A percentile compares a stretch with the other conserved stretches of the same genome.
phyloP scores from a whole-genome alignment of 2,329 filamentous ascomycete species.

The Penicillium sp. region DNA sequence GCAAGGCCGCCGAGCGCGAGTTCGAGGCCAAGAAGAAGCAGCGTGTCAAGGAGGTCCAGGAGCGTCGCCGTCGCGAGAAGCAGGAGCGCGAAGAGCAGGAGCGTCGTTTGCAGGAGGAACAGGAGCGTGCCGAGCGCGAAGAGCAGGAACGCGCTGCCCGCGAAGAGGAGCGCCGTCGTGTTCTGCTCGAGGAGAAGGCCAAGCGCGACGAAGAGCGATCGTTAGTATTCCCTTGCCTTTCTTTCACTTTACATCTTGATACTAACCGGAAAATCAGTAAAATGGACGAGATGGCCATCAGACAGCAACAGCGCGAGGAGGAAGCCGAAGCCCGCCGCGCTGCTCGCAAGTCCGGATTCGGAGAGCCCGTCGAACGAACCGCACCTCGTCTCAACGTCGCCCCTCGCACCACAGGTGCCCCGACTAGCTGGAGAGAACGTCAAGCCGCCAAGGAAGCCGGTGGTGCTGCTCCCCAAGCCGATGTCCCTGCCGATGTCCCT shows the following conservation, averaged over 20 bases:
- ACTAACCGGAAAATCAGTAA: slow-evolving; percentile 50
- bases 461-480: slow-evolving; percentile 19
- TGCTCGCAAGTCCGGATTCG: slow-evolving; percentile 57
- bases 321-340: slow-evolving; percentile 77
- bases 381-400: slow-evolving; percentile 58
- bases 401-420: slow-evolving; percentile 46
- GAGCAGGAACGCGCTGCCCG: slow-evolving; percentile 78
- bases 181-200: slow-evolving; percentile 68
- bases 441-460: slow-evolving; percentile 51
- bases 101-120: slow-evolving; percentile 73
- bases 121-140: slow-evolving; percentile 76
- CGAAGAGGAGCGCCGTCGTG: slow-evolving; percentile 76
- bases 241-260: neutral
- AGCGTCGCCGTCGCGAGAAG: slow-evolving; percentile 78
- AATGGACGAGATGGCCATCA: slow-evolving; percentile 61
- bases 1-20: slow-evolving; percentile 86
- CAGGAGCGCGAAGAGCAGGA: slow-evolving; percentile 82
- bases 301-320: slow-evolving; percentile 79
- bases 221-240: slow-evolving; percentile 43
- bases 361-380: slow-evolving; percentile 51
- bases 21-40: slow-evolving; percentile 86
- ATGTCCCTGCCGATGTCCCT: neutral
- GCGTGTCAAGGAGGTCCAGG: slow-evolving; percentile 84
- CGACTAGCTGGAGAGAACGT: slow-evolving; percentile 59
- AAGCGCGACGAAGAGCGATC: slow-evolving; percentile 59